Conservation (phyloP, 2,329 filamentous ascomycete genomes). For the Lasiodiplodia sp. region DNA sequence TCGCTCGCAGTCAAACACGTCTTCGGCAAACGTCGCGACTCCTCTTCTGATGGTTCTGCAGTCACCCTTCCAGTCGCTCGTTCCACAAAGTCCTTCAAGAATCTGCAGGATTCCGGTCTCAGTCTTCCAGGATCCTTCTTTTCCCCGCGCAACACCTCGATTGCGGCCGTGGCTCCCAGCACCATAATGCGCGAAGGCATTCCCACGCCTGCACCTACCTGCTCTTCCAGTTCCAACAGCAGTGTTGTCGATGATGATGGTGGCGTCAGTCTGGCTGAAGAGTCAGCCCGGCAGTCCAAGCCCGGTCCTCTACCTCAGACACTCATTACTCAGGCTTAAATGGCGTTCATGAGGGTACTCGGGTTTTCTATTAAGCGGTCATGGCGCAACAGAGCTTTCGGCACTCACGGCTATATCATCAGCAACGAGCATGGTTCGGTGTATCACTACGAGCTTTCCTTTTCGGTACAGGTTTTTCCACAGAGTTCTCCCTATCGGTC, state of each 20-base stretch:
- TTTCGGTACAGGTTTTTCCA: neutral
- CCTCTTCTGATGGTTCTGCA: slow-evolving; percentile 43
- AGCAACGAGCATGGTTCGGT: neutral
- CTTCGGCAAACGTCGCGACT: slow-evolving; percentile 33
- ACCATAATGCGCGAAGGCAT: neutral
- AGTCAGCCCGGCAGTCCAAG: slow-evolving; percentile 58
- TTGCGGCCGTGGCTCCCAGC: neutral
- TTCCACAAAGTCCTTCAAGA: slow-evolving; percentile 27
- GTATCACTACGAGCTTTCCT: slow-evolving; percentile 15
- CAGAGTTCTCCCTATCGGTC: neutral
- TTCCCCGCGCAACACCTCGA: slow-evolving; percentile 6
- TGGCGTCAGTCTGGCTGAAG: slow-evolving; percentile 65
- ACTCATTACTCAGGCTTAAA: slow-evolving; percentile 33
- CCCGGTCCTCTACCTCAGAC: slow-evolving; percentile 41
- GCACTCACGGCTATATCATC: neutral
- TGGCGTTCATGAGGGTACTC: neutral
- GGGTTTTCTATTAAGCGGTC: neutral
- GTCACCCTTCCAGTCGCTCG: slow-evolving; percentile 38
- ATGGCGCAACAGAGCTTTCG: neutral
- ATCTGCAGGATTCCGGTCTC: slow-evolving; percentile 14
- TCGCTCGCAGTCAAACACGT: slow-evolving; percentile 20
- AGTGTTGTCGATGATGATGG: slow-evolving; percentile 36
- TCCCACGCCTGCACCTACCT: slow-evolving; percentile 8
- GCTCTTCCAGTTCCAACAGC: neutral
- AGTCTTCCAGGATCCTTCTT: slow-evolving; percentile 28